phyloP scores from a whole-genome alignment of 371 early-diverging fungal genomes.

The Chytridium lagenaria region DNA sequence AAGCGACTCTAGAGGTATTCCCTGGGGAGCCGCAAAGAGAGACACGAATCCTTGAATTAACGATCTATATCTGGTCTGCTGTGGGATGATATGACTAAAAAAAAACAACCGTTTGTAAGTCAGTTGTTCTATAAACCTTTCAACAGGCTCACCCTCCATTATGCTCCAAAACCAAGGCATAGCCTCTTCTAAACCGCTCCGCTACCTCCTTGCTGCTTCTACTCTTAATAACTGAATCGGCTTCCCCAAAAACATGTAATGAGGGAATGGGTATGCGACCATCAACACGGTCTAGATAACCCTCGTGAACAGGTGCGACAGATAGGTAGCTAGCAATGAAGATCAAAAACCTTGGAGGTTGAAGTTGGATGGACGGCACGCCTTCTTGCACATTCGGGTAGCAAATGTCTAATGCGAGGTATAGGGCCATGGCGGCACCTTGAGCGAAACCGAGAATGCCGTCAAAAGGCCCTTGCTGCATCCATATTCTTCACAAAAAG shows the following conservation, averaged over 20 bases:
- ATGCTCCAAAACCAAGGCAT: background rate
- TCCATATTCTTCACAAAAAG: slow-evolving; percentile 30
- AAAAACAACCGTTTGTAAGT: background rate
- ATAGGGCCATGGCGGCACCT: slow-evolving; percentile 72
- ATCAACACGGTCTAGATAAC: slow-evolving; percentile 3
- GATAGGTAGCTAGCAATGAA: slow-evolving; percentile 67
- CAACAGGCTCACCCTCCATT: background rate
- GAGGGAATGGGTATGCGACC: slow-evolving; percentile 54
- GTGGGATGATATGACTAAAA: background rate
- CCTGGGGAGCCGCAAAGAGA: background rate
- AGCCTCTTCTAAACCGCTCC: background rate
- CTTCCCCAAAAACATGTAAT: slow-evolving; percentile 68
- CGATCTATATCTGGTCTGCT: background rate
- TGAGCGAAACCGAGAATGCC: slow-evolving; percentile 81
- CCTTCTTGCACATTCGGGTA: slow-evolving; percentile 5
- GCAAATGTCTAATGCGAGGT: slow-evolving; percentile 55
- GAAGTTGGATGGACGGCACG: slow-evolving; percentile 37
- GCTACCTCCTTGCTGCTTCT: slow-evolving; percentile 4
- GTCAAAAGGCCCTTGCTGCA: slow-evolving; percentile 71
- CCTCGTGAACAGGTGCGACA: slow-evolving; percentile 19
- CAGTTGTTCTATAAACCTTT: background rate
- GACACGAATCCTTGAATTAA: background rate
- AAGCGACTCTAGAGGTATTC: background rate
- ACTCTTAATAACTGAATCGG: background rate
- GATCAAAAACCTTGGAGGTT: slow-evolving; percentile 66